Conservation (phyloP, 306 rosid species). For the Citrullus colocynthis region DNA sequence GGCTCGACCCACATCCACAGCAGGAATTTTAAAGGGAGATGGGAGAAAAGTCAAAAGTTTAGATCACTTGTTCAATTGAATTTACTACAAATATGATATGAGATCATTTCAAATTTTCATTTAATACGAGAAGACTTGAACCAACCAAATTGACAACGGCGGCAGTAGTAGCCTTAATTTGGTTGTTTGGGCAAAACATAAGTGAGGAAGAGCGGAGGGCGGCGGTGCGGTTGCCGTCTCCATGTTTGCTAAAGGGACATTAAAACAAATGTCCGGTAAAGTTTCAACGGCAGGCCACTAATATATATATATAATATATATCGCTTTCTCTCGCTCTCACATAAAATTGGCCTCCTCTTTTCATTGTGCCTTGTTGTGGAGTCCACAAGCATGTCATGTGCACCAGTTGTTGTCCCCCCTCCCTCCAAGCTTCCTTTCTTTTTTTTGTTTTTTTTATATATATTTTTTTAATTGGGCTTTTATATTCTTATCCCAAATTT, state of each 20-base stretch:
- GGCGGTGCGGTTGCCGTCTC: neutral
- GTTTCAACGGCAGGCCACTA: neutral
- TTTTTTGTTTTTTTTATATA: neutral
- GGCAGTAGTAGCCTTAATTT: neutral
- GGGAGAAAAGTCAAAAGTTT: neutral
- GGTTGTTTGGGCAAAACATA: neutral
- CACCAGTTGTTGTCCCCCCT: conserved; percentile 8
- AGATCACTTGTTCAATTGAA: neutral
- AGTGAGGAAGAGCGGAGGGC: neutral
- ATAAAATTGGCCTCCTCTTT: neutral
- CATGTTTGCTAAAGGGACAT: too few species aligned
- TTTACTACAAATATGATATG: neutral
- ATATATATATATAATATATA: too few species aligned
- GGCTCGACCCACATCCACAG: neutral
- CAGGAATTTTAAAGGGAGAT: neutral
- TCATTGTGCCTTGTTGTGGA: conserved; percentile 1
- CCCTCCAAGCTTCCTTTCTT: neutral
- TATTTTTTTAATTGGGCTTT: neutral
- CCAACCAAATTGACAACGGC: neutral
- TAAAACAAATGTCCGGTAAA: neutral
- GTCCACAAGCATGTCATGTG: conserved; percentile 11
- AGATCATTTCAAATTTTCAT: neutral
- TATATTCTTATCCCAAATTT: neutral
- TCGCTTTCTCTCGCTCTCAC: neutral
- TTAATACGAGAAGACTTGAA: neutral